A percentile compares a stretch with the other conserved stretches of the same genome.
These are phyloP conservation scores for Iberis amara DNA, from an alignment of 441 rosid genomes.

Conservation along the genomic window DNA sequence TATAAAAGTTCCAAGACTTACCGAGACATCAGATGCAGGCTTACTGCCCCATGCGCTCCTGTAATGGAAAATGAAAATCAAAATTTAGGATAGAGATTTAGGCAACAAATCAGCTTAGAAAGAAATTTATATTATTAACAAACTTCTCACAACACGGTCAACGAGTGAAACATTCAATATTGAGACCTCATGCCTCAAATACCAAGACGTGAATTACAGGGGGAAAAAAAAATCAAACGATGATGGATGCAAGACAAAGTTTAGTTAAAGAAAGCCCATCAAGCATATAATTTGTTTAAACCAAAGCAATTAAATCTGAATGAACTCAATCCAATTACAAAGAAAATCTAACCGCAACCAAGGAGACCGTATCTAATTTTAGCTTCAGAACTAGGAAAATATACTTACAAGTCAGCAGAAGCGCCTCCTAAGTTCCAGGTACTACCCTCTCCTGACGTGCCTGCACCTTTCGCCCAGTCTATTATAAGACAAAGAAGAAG, in stretches of 20 bases:
- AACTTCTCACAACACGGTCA: conserved; percentile 1
- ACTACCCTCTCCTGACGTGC: conserved; percentile 55
- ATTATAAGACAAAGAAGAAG: conserved; percentile 25
- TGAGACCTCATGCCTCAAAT: conserved; percentile 10
- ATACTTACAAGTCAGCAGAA: conserved; percentile 49
- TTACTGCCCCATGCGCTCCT: conserved; percentile 31
- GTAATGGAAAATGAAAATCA: conserved; percentile 1
- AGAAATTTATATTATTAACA: neutral
- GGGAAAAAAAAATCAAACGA: neutral
- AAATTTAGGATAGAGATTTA: neutral
- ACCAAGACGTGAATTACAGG: conserved; percentile 1
- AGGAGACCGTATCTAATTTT: neutral
- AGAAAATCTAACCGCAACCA: neutral
- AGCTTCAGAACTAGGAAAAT: conserved; percentile 1
- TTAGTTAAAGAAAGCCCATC: conserved; percentile 7
- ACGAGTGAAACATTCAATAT: neutral
- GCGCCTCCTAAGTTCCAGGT: conserved; percentile 54
- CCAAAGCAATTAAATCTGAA: neutral
- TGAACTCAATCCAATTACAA: neutral
- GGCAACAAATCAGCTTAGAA: conserved; percentile 2
- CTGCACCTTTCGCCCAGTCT: conserved; percentile 57
- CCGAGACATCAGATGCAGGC: conserved; percentile 25
- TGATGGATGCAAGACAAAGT: conserved; percentile 4
- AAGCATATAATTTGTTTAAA: neutral
- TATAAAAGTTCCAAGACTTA: conserved; percentile 11